Evolutionary conservation across 2,329 filamentous ascomycete genomes (phyloP).

Genomic region (Cladophialophora carrionii): DNA sequence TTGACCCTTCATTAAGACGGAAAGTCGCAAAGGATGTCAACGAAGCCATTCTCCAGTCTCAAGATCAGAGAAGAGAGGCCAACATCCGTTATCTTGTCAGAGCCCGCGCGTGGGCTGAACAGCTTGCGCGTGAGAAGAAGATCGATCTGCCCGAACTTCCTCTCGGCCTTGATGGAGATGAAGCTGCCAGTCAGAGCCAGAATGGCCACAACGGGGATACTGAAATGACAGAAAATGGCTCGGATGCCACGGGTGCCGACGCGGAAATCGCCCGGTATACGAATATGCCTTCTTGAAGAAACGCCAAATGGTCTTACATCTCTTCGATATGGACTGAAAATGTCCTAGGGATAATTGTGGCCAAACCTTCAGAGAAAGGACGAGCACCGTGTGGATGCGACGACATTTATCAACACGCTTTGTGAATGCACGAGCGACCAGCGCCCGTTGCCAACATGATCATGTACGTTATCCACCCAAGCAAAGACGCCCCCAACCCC

Average conservation of each 20-base stretch:
- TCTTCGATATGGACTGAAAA: neutral
- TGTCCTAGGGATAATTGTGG: neutral
- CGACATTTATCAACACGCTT: neutral
- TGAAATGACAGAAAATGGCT: conserved; percentile 37
- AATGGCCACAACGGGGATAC: conserved; percentile 36
- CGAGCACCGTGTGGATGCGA: neutral
- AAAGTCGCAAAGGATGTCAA: conserved; percentile 89
- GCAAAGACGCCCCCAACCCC: conserved; percentile 6
- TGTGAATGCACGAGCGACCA: neutral
- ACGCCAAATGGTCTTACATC: neutral
- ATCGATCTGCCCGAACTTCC: conserved; percentile 51
- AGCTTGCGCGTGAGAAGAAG: conserved; percentile 54
- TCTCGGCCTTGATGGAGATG: conserved; percentile 47
- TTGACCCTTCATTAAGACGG: conserved; percentile 77
- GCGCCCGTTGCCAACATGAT: conserved; percentile 1
- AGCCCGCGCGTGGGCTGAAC: conserved; percentile 83
- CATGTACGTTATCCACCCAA: conserved; percentile 10
- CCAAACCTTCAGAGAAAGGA: neutral
- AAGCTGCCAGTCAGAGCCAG: conserved; percentile 21
- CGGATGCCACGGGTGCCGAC: conserved; percentile 19
- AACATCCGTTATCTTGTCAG: conserved; percentile 80
- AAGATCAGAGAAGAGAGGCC: conserved; percentile 74
- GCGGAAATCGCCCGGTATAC: conserved; percentile 32
- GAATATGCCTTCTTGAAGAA: conserved; percentile 25
- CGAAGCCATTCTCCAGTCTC: conserved; percentile 76